A percentile compares a stretch with the other conserved stretches of the same genome.
phyloP scores from a whole-genome alignment of 495 filamentous ascomycete genomes.

The Penicillium steckii region DNA sequence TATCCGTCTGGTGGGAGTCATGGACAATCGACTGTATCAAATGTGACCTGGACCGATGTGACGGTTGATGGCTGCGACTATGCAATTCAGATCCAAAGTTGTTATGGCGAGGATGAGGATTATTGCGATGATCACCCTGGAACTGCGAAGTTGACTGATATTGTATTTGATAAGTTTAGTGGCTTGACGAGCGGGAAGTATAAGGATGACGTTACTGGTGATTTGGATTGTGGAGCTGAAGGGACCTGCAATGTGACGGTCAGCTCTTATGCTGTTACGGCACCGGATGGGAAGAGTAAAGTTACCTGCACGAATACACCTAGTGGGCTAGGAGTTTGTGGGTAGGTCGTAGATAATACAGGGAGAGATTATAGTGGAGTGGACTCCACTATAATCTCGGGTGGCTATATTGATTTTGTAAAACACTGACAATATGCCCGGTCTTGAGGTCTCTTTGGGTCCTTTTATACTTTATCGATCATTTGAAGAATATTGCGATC shows the following conservation, averaged over 20 bases:
- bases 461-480: no score
- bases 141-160: conserved; percentile 31
- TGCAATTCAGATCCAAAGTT: conserved; percentile 49
- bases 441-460: no score
- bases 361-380: no score
- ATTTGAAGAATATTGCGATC: no score
- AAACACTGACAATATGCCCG: no score
- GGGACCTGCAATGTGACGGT: conserved; percentile 40
- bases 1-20: conserved; percentile 38
- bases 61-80: conserved; percentile 41
- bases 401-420: no score
- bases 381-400: no score
- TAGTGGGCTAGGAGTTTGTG: conserved; percentile 31
- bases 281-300: conserved; percentile 31
- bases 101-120: conserved; percentile 39
- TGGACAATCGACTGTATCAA: conserved; percentile 36
- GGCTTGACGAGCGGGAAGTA: conserved; percentile 42
- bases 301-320: conserved; percentile 44
- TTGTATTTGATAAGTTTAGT: conserved; percentile 36
- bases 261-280: conserved; percentile 28
- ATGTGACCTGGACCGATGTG: conserved; percentile 42
- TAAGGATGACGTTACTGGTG: conserved; percentile 34
- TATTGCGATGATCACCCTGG: conserved; percentile 40
- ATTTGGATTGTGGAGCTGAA: conserved; percentile 38
- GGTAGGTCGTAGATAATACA: no score